Evolutionary conservation across 345 rosid species (phyloP).

Genomic region (Reutealis trisperma): DNA sequence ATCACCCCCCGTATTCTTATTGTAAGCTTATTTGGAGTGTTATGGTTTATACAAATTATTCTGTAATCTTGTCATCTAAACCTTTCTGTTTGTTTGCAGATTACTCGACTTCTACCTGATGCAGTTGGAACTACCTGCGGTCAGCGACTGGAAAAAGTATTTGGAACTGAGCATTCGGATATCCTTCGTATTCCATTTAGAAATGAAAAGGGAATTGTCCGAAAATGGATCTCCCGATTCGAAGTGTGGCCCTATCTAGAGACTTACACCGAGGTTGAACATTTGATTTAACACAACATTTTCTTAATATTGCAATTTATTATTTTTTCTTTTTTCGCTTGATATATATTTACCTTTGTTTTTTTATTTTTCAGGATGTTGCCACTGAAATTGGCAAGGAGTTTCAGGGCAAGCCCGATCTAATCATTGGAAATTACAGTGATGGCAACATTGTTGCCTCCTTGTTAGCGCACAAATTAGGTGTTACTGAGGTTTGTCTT

Average conservation of each 20-base stretch:
- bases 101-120: conserved; percentile 88
- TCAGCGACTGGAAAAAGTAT: conserved; percentile 85
- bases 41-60: background rate
- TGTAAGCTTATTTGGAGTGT: conserved; percentile 38
- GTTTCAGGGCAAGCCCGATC: conserved; percentile 88
- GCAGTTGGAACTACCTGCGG: conserved; percentile 93
- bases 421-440: conserved; percentile 91
- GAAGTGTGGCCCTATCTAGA: conserved; percentile 98
- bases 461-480: conserved; percentile 78
- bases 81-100: conserved; percentile 40
- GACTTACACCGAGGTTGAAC: conserved; percentile 75
- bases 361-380: conserved; percentile 60
- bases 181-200: conserved; percentile 90
- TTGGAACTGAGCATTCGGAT: conserved; percentile 70
- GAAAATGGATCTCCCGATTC: conserved; percentile 89
- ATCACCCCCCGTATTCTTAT: conserved; percentile 83
- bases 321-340: background rate
- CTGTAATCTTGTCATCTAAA: background rate
- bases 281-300: background rate
- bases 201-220: conserved; percentile 74
- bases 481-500: conserved; percentile 83
- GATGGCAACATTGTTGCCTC: conserved; percentile 96
- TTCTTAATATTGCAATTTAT: background rate
- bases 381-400: conserved; percentile 75
- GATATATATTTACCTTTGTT: background rate